Conservation (phyloP, 306 rosid genomes). For the Dalbergia cultrata region DNA sequence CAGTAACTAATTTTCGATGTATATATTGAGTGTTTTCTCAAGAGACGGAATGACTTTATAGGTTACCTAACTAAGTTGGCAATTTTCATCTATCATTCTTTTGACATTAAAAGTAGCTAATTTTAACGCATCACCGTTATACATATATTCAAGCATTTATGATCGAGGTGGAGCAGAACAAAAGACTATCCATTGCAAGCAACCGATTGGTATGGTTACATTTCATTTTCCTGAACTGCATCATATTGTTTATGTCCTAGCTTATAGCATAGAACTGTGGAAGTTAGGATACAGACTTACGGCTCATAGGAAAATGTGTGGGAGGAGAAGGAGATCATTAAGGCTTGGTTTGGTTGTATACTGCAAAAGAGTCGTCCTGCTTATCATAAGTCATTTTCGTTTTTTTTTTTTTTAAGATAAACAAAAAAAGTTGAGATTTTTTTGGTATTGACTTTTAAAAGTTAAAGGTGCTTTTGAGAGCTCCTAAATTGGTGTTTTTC, state of each 20-base stretch:
- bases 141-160: conserved; percentile 15
- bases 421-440: no score
- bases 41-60: conserved; percentile 18
- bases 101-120: conserved; percentile 28
- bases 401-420: no score
- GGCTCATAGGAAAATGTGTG: no score
- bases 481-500: no score
- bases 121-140: conserved; percentile 1
- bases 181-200: not conserved
- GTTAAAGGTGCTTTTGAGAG: no score
- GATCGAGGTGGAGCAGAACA: conserved; percentile 23
- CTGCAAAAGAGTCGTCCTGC: no score
- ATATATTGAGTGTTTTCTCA: not conserved
- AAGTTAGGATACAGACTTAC: no score
- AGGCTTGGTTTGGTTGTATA: no score
- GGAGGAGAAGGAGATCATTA: no score
- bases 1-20: not conserved
- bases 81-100: conserved; percentile 1
- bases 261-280: no score
- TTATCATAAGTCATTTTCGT: no score
- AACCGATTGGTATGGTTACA: conserved; percentile 11
- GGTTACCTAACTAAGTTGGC: conserved; percentile 11
- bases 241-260: not conserved
- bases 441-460: no score
- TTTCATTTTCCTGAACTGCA: not conserved